Base-by-base conservation (phyloP, 2,329 filamentous ascomycete genomes). In the Verticillium nubilum region DNA sequence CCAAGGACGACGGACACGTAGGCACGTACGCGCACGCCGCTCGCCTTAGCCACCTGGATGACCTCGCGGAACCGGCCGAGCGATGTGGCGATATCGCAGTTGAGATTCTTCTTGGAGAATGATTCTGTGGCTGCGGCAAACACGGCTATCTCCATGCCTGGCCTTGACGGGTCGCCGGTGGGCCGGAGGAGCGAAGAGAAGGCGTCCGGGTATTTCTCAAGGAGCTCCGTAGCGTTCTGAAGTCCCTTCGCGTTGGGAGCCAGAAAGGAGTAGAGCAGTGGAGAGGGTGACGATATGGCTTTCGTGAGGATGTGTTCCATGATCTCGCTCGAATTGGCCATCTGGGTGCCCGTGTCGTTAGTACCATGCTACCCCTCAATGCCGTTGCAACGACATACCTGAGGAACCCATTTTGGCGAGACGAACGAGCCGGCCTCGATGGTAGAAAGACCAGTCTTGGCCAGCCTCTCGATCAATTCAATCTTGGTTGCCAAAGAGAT, bases 351-450 rank as follows among this genome's bases (percentile, higher is more conserved):
- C 37, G 29, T 37, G 50, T 17, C 17, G 53, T 47, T 6, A 7
- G 12, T 19, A n/a, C n/a, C 9, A 15, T 25, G 17, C 42, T 28
- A 52, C 56, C 17, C 19, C 42, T 9, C 42, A 35, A n/a, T 10
- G 4, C 33, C 15, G 28, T 25, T 25, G 23, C 9, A 15, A 25
- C 9, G 10, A 60, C 71, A 62, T 67, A 91, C 85, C 80, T 95
- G 92, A 3, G 92, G 91, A 56, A 93, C 87, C 84, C 89, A 93
- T 83, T 90, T 92, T 1, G 91, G 90, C 54, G 89, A 85, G 10
- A 96, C 91, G 68, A 96, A 92, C 1, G 89, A 90, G 1, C 91
- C 92, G 19, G 89, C 87, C 72, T 96, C 91, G 62, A 96, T 94
- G 3, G 86, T 86, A 5, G 78, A 76, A 50, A 95, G 72, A 0